These are phyloP conservation scores for Podila epicladia DNA, from an alignment of 192 early-diverging fungal genomes.

Conservation along the genomic window DNA sequence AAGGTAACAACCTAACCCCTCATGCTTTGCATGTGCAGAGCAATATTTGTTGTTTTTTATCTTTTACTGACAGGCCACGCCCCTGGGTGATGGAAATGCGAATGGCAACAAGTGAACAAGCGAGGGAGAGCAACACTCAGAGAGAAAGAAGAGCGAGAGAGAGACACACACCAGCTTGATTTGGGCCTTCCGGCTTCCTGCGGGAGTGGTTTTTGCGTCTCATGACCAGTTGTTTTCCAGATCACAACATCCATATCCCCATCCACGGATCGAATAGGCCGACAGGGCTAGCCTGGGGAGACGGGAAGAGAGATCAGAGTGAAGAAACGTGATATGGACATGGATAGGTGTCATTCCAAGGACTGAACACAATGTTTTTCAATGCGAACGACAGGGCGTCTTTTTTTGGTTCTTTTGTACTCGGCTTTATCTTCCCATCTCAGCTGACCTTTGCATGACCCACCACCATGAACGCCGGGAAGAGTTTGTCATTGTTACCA, in stretches of 20 bases:
- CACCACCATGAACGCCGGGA: background rate
- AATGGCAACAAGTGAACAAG: background rate
- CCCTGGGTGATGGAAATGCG: background rate
- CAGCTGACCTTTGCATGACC: constrained; percentile 4
- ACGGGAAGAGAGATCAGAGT: background rate
- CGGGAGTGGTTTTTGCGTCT: constrained; percentile 1
- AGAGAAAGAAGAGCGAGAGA: background rate
- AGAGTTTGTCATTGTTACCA: background rate
- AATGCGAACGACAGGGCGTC: background rate
- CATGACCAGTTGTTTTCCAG: background rate
- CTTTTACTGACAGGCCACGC: no score
- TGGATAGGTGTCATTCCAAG: no score
- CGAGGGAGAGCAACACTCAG: background rate
- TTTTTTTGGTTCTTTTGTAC: background rate
- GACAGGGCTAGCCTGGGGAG: background rate
- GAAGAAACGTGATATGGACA: no score
- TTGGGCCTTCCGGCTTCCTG: background rate
- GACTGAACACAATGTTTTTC: no score
- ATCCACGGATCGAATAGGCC: background rate
- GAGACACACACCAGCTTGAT: background rate
- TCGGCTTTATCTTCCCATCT: background rate
- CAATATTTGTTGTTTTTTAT: no score
- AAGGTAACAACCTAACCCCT: constrained; percentile 16
- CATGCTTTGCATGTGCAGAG: background rate
- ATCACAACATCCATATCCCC: background rate